Evolutionary conservation across 148 eudicot species (phyloP).

Genomic region (Dysphania ambrosioides): DNA sequence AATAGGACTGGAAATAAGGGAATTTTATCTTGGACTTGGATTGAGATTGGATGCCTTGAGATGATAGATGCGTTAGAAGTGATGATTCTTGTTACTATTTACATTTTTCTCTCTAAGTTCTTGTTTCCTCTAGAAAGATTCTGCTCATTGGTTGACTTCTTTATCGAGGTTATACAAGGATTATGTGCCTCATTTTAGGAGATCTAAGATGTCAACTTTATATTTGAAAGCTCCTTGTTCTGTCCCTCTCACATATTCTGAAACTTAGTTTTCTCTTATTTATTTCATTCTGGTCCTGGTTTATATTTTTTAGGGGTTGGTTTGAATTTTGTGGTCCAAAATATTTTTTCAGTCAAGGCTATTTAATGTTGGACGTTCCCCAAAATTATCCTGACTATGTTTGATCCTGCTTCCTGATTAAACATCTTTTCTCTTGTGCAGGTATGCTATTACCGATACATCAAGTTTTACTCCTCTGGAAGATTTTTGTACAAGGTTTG

Average conservation of each 20-base stretch:
- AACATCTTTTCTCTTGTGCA: constrained; percentile 31
- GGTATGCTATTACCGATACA: constrained; percentile 94
- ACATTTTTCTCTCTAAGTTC: background rate
- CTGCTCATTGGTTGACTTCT: background rate
- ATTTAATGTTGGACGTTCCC: no score
- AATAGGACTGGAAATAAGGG: background rate
- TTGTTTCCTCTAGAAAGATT: background rate
- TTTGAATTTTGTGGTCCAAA: background rate
- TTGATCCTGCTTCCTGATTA: background rate
- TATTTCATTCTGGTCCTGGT: background rate
- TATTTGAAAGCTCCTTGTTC: background rate
- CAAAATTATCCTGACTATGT: background rate
- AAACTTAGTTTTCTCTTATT: background rate
- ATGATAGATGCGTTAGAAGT: background rate
- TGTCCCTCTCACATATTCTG: background rate
- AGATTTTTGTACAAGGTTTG: constrained; percentile 85
- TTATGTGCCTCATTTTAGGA: background rate
- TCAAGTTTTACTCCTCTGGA: constrained; percentile 89
- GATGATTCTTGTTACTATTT: background rate
- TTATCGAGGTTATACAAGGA: background rate
- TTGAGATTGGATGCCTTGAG: background rate
- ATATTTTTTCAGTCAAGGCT: no score
- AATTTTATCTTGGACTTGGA: background rate
- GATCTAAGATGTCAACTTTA: background rate
- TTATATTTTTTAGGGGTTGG: background rate